phyloP scores from a whole-genome alignment of 306 rosid species.

The Abrus pulchellus region DNA sequence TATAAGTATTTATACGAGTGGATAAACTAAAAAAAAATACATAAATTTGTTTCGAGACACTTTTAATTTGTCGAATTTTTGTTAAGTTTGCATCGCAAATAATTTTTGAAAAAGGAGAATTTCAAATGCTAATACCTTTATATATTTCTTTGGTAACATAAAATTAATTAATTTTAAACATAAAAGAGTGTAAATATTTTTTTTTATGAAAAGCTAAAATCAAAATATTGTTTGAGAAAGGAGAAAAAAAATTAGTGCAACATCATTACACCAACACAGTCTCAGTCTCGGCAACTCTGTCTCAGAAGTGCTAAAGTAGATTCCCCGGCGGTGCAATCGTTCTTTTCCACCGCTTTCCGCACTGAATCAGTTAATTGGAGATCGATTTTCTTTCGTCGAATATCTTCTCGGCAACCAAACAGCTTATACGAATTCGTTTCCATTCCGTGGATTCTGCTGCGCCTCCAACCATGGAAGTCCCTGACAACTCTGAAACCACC shows the following conservation, averaged over 20 bases:
- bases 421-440: constrained; percentile 18
- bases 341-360: neutral
- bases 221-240: neutral
- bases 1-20: neutral
- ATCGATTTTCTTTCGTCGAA: neutral
- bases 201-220: neutral
- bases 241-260: neutral
- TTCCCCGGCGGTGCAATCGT: constrained; percentile 38
- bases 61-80: neutral
- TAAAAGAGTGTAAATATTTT: too few relatives aligned
- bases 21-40: neutral
- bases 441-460: constrained; percentile 34
- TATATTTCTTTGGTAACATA: too few relatives aligned
- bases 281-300: neutral
- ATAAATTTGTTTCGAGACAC: neutral
- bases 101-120: too few relatives aligned
- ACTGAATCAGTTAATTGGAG: constrained; percentile 7
- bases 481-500: constrained; percentile 55
- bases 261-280: too few relatives aligned
- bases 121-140: too few relatives aligned
- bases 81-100: neutral
- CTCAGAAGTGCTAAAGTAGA: neutral
- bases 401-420: constrained; percentile 29
- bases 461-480: constrained; percentile 56
- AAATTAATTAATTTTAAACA: too few relatives aligned